Conservation (phyloP, 116 monocot species). For the Dioscorea cayenensis region DNA sequence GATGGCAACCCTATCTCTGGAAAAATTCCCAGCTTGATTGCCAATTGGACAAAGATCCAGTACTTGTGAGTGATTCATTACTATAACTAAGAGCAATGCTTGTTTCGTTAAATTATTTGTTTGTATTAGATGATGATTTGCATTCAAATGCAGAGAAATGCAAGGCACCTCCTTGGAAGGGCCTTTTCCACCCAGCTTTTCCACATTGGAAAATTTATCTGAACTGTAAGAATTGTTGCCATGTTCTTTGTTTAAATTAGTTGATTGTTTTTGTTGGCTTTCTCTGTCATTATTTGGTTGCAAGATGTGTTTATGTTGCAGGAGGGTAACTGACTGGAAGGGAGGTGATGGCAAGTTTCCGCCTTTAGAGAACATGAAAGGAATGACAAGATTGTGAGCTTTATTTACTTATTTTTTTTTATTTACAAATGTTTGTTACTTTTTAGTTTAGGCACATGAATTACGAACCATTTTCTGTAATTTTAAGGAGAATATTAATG, state of each 20-base stretch:
- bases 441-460: too few relatives aligned
- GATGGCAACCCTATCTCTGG: conserved; percentile 40
- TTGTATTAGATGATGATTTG: not conserved
- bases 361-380: conserved; percentile 28
- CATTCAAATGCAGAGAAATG: conserved; percentile 17
- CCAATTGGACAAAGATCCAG: conserved; percentile 28
- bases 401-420: not conserved
- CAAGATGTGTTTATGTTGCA: conserved; percentile 1
- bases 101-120: not conserved
- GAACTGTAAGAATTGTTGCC: conserved; percentile 17
- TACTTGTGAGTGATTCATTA: conserved; percentile 22
- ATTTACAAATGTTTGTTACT: too few relatives aligned
- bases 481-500: too few relatives aligned
- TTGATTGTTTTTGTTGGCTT: too few relatives aligned
- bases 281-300: too few relatives aligned
- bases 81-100: not conserved
- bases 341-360: conserved; percentile 23
- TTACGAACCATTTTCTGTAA: too few relatives aligned
- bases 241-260: too few relatives aligned
- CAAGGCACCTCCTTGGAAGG: conserved; percentile 35
- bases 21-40: conserved; percentile 38
- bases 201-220: conserved; percentile 16
- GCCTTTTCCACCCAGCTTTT: conserved; percentile 21
- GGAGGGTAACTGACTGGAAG: conserved; percentile 26
- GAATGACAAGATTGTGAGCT: conserved; percentile 21